Percentiles rank a stretch among this genome's conserved stretches.
These are phyloP conservation scores for Nicotiana tabacum DNA, from an alignment of 257 asterid species.

Conservation along the genomic window DNA sequence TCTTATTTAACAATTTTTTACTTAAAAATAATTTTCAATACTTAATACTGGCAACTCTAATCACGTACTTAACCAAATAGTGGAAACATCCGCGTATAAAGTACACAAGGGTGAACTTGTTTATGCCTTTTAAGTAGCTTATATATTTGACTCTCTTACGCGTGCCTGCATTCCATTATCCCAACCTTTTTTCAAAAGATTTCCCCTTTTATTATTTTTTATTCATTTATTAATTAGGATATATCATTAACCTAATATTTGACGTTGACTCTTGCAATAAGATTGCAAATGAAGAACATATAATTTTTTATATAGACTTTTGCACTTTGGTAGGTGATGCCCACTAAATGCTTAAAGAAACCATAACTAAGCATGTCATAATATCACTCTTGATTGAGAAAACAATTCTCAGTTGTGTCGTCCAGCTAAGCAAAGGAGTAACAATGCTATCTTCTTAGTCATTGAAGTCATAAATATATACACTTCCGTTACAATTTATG, in stretches of 20 bases:
- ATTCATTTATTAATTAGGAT: not conserved
- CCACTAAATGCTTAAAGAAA: constrained; percentile 8
- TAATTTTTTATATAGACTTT: not conserved
- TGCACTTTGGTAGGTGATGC: constrained; percentile 6
- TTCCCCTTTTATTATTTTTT: not conserved
- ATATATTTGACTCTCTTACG: not conserved
- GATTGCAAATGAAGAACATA: not conserved
- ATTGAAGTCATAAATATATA: not conserved
- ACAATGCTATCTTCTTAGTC: not conserved
- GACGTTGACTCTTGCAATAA: constrained; percentile 2
- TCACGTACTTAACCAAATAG: too few relatives aligned
- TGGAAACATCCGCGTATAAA: not conserved
- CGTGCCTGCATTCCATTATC: not conserved
- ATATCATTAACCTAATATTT: not conserved
- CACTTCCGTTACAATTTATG: too few relatives aligned
- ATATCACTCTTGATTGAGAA: not conserved
- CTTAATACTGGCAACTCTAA: too few relatives aligned
- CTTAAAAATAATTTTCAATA: too few relatives aligned
- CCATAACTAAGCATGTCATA: not conserved
- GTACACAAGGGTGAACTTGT: not conserved
- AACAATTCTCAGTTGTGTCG: not conserved
- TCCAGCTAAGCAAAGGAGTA: constrained; percentile 13
- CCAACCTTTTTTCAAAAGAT: not conserved
- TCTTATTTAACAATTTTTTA: too few relatives aligned
- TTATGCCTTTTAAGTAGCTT: not conserved